Evolutionary conservation across 768 basidiomycete species (phyloP), one percentile per base, ranked within the genome.

Genomic region (Tricholoma bakamatsutake): DNA sequence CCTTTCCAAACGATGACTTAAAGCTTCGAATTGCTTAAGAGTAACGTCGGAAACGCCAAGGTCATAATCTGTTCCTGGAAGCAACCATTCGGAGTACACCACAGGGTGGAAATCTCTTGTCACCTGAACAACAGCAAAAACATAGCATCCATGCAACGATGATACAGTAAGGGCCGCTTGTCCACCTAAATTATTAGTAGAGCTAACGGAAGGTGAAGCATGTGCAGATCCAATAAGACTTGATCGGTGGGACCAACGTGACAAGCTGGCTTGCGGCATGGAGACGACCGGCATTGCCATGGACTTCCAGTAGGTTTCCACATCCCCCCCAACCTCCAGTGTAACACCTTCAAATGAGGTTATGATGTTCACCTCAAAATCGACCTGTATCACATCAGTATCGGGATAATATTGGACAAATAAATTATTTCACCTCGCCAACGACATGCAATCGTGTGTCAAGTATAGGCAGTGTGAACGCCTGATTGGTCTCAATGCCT

Each of bases 301-400:
- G 2, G 94, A 95, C 73, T 98, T 98, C 97, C 97, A 99, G 69
- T 99, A 99, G 0, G 96, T 99, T 73, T 98, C 95, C 28, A 98
- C 82, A 51, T 90, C 85, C 24, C 97, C 96, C 21, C 94, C 95
- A 53, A 98, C 88, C 71, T 95, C 92, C 11, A 98, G 79, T 55
- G 93, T 93, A 49, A 93, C 92, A 2, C 91, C 93, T 55, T 87
- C 84, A 72, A 98, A 98, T 1, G 93, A 89, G 8, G 85, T 87
- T 58, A 96, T 84, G 55, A 94, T 81, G 62, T 84, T 90, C 31
- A 92, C 78, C 64, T 93, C 93, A 69, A 98, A 95, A 50, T 87
- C 83, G 21, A 98, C 87, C 91, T 94, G 57, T 21, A 33, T 50
- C 11, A 52, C 51, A 45, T 52, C 59, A 48, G 55, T 50, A 61